Evolutionary conservation across 2,329 filamentous ascomycete species (phyloP).

Genomic region (Aspergillus sp.): DNA sequence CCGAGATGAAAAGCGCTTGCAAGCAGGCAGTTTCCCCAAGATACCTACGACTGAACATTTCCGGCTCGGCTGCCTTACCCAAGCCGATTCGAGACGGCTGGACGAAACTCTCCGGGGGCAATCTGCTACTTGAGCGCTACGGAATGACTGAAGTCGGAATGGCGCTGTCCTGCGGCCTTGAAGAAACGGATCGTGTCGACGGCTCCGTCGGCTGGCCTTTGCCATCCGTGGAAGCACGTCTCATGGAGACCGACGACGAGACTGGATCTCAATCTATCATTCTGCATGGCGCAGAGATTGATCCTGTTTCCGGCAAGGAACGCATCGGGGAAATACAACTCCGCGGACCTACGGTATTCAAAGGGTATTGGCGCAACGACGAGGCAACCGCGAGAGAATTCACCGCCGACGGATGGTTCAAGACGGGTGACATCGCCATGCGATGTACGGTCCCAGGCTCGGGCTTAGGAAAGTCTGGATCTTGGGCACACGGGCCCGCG

Average conservation of each 20-base stretch:
- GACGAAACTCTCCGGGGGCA: slow-evolving; percentile 73
- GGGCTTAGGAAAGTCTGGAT: slow-evolving; percentile 37
- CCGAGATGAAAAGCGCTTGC: slow-evolving; percentile 60
- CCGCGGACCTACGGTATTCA: slow-evolving; percentile 49
- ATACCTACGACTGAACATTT: slow-evolving; percentile 84
- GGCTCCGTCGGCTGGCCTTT: slow-evolving; percentile 92
- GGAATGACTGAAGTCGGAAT: slow-evolving; percentile 99
- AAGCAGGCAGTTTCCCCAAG: slow-evolving; percentile 66
- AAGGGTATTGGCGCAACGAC: slow-evolving; percentile 50
- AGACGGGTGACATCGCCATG: slow-evolving; percentile 51
- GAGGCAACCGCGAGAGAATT: slow-evolving; percentile 46
- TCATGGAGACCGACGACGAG: slow-evolving; percentile 76
- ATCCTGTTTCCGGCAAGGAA: slow-evolving; percentile 55
- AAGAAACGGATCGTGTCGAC: slow-evolving; percentile 72
- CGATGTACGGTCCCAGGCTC: slow-evolving; percentile 30
- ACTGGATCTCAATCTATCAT: slow-evolving; percentile 13
- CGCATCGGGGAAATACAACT: slow-evolving; percentile 85
- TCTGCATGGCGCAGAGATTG: slow-evolving; percentile 59
- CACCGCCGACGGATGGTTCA: slow-evolving; percentile 50
- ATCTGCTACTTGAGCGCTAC: slow-evolving; percentile 88
- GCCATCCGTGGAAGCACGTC: slow-evolving; percentile 77
- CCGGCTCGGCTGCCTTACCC: slow-evolving; percentile 87
- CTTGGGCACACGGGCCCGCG: slow-evolving; percentile 42
- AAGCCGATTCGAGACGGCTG: slow-evolving; percentile 83
- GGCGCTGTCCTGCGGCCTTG: slow-evolving; percentile 87